Percentiles rank a stretch among this genome's conserved stretches.
Conservation (phyloP, 1,139 yeast genomes). For the Diutina scorzettiae region DNA sequence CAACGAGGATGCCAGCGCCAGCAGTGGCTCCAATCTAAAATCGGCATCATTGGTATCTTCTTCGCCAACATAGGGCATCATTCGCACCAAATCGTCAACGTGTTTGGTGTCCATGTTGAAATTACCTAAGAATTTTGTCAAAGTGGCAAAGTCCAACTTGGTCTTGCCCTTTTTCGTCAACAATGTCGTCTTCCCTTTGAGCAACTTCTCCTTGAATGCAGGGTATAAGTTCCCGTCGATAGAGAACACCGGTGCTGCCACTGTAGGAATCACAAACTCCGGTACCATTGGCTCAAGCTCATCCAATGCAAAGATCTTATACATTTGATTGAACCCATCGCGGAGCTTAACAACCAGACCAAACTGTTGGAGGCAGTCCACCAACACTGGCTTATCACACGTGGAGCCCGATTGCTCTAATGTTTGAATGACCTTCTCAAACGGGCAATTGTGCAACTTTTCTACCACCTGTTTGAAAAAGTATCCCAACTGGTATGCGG, state of each 20-base stretch:
- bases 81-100: not conserved
- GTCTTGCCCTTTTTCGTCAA: not conserved
- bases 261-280: not conserved
- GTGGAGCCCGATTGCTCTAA: not conserved
- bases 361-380: not conserved
- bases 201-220: not conserved
- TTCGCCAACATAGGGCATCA: not conserved
- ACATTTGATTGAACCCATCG: not conserved
- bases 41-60: not conserved
- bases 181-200: no score
- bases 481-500: not conserved
- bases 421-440: not conserved
- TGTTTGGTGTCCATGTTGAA: not conserved
- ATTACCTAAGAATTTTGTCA: not conserved
- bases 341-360: not conserved
- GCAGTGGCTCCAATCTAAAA: not conserved
- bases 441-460: not conserved
- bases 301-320: not conserved
- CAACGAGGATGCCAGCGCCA: slow-evolving; percentile 3
- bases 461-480: not conserved
- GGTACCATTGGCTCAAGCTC: not conserved
- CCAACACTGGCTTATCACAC: not conserved
- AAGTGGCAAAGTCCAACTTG: not conserved
- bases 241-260: not conserved
- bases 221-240: not conserved